Percentiles rank a stretch among this genome's conserved stretches.
Conservation (phyloP, 2,329 filamentous ascomycete species). For the Davidsoniella neocaledoniae region DNA sequence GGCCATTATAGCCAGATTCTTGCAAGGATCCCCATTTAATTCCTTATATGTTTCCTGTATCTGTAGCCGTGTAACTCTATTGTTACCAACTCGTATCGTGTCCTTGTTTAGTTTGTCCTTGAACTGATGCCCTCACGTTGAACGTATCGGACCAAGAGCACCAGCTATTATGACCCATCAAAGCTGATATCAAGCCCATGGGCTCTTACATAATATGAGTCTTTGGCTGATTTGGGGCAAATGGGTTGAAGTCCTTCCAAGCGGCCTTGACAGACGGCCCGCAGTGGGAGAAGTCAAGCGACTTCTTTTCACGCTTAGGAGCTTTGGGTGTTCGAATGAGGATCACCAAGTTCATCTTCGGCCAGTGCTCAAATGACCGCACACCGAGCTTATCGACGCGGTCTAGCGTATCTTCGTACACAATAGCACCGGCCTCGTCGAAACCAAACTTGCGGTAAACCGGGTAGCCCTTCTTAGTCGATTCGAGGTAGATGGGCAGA, state of each 20-base stretch:
- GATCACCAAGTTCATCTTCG: conserved; percentile 6
- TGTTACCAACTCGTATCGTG: too few species aligned
- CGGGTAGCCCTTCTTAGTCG: conserved; percentile 8
- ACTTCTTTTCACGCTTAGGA: neutral
- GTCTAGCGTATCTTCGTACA: conserved; percentile 4
- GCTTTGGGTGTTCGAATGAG: conserved; percentile 6
- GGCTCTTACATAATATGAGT: too few species aligned
- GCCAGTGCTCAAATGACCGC: conserved; percentile 6
- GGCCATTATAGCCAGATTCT: too few species aligned
- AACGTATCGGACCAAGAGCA: too few species aligned
- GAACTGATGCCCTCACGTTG: too few species aligned
- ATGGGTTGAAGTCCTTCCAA: neutral
- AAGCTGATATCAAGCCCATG: too few species aligned
- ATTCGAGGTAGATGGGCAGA: conserved; percentile 10
- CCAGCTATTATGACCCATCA: too few species aligned
- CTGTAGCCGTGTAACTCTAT: too few species aligned
- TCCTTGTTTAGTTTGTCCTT: too few species aligned
- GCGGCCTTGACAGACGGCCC: neutral
- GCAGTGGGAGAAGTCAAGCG: neutral
- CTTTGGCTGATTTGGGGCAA: too few species aligned
- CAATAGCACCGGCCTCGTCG: conserved; percentile 4
- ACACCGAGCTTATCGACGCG: neutral
- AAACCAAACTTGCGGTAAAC: conserved; percentile 10
- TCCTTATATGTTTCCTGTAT: too few species aligned
- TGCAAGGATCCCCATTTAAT: too few species aligned